Conservation (phyloP, 192 early-diverging fungal genomes). For the Coemansia erecta region DNA sequence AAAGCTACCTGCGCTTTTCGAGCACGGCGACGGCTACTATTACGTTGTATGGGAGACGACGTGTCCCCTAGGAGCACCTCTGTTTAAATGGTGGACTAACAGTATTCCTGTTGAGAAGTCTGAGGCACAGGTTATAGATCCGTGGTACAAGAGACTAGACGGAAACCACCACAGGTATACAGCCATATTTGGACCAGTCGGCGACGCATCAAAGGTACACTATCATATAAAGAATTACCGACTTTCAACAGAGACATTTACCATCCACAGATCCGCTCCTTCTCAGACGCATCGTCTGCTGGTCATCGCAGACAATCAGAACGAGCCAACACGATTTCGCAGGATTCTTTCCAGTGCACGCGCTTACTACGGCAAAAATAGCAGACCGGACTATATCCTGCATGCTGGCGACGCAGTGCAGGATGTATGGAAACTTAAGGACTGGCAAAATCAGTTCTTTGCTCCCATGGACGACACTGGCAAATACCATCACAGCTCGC, state of each 20-base stretch:
- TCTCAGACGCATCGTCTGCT: slow-evolving; percentile 15
- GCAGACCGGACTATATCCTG: slow-evolving; percentile 53
- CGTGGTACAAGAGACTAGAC: slow-evolving; percentile 29
- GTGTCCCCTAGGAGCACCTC: slow-evolving; percentile 14
- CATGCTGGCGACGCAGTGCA: slow-evolving; percentile 75
- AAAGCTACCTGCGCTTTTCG: slow-evolving; percentile 41
- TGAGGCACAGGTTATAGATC: slow-evolving; percentile 17
- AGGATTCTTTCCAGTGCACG: slow-evolving; percentile 12
- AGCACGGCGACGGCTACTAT: slow-evolving; percentile 41
- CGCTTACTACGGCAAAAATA: slow-evolving; percentile 10
- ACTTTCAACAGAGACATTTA: slow-evolving; percentile 18
- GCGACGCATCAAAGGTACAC: slow-evolving; percentile 13
- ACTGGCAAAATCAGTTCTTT: slow-evolving; percentile 72
- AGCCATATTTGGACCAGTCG: slow-evolving; percentile 34
- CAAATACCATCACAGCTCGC: slow-evolving; percentile 56
- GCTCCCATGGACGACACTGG: slow-evolving; percentile 60
- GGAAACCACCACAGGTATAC: slow-evolving; percentile 33
- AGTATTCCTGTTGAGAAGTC: not conserved
- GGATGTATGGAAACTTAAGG: slow-evolving; percentile 53
- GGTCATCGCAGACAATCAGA: slow-evolving; percentile 49
- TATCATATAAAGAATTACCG: slow-evolving; percentile 28
- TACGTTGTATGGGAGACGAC: slow-evolving; percentile 52
- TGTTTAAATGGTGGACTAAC: slow-evolving; percentile 44
- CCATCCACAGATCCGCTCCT: slow-evolving; percentile 13
- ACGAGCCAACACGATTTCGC: slow-evolving; percentile 28